Percentiles rank a stretch among this genome's conserved stretches.
phyloP scores from a whole-genome alignment of 2,329 filamentous ascomycete species.

The Helotiales sp. region DNA sequence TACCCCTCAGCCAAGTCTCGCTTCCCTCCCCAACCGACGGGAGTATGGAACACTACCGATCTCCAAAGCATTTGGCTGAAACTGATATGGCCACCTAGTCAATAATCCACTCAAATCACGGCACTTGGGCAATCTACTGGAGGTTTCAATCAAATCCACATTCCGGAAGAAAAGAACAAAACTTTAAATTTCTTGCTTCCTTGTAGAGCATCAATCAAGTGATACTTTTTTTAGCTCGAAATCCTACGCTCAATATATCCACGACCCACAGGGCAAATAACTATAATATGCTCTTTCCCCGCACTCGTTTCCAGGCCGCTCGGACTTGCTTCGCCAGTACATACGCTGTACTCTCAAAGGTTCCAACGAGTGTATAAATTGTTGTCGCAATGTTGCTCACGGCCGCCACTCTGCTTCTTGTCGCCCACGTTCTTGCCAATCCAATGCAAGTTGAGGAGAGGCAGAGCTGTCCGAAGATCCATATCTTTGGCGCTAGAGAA shows the following conservation, averaged over 20 bases:
- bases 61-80: neutral
- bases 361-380: neutral
- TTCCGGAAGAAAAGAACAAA: neutral
- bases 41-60: neutral
- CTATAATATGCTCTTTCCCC: neutral
- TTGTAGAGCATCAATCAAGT: neutral
- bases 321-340: neutral
- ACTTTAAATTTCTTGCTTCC: neutral
- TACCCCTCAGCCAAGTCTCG: neutral
- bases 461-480: constrained; percentile 50
- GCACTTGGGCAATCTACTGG: neutral
- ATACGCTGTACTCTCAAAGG: neutral
- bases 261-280: neutral
- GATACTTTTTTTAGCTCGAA: neutral
- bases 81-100: neutral
- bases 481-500: constrained; percentile 57
- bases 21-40: neutral
- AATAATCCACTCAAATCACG: neutral
- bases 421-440: constrained; percentile 15
- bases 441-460: constrained; percentile 28
- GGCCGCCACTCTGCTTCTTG: constrained; percentile 13
- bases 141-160: neutral
- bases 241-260: neutral
- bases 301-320: neutral
- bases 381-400: constrained; percentile 4